These are phyloP conservation scores for Echium plantagineum DNA, from an alignment of 257 asterid genomes.

Conservation along the genomic window DNA sequence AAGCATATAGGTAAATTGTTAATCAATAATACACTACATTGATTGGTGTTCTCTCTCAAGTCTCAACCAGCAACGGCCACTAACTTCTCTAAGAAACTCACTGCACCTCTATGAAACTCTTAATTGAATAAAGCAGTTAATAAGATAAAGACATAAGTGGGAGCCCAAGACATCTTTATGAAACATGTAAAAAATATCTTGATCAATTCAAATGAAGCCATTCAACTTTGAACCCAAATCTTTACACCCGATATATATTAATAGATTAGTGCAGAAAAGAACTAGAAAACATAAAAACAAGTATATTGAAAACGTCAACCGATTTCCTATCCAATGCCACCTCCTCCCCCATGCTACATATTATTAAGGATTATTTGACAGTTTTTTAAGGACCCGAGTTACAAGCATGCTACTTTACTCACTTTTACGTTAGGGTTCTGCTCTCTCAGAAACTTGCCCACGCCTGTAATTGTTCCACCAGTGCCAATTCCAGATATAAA, in stretches of 20 bases:
- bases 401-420: neutral
- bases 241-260: no score
- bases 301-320: neutral
- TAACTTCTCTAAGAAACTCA: neutral
- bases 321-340: neutral
- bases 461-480: conserved; percentile 73
- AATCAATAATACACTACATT: no score
- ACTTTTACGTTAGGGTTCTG: conserved; percentile 61
- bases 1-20: neutral
- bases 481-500: conserved; percentile 70
- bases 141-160: neutral
- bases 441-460: conserved; percentile 57
- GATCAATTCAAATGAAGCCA: neutral
- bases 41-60: neutral
- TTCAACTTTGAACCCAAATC: no score
- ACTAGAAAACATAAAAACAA: no score
- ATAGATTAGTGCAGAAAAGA: no score
- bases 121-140: neutral
- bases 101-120: neutral
- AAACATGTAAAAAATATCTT: no score
- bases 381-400: neutral
- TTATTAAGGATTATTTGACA: neutral
- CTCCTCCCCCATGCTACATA: neutral
- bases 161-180: neutral
- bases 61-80: neutral